A percentile compares a stretch with the other conserved stretches of the same genome.
phyloP scores from a whole-genome alignment of 345 rosid genomes.

The Barbarea vulgaris region DNA sequence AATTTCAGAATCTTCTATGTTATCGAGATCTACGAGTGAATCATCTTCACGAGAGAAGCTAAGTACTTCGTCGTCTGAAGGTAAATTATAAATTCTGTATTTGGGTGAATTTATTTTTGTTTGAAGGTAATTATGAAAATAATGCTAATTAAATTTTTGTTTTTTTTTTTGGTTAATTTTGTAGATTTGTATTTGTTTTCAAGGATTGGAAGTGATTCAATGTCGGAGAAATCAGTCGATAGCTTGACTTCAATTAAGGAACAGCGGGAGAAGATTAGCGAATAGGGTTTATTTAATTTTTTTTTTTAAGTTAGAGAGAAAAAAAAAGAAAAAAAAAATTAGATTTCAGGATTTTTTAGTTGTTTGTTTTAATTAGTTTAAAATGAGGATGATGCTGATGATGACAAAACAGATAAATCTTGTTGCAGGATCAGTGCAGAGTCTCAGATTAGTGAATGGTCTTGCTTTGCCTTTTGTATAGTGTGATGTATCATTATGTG shows the following conservation, averaged over 20 bases:
- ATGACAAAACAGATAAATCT: slow-evolving; percentile 40
- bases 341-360: slow-evolving; percentile 4
- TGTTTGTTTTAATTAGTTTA: not conserved
- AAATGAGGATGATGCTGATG: slow-evolving; percentile 29
- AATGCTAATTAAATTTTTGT: not conserved
- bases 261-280: slow-evolving; percentile 34
- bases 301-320: not conserved
- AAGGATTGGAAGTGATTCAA: slow-evolving; percentile 44
- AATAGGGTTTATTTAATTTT: not conserved
- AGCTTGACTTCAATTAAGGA: slow-evolving; percentile 35
- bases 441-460: slow-evolving; percentile 28
- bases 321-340: not conserved
- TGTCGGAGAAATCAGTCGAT: slow-evolving; percentile 40
- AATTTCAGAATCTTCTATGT: slow-evolving; percentile 46
- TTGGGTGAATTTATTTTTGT: not conserved
- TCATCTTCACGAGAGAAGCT: slow-evolving; percentile 51
- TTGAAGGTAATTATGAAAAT: not conserved
- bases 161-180: not conserved
- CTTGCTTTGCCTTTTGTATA: slow-evolving; percentile 38
- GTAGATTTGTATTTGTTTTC: slow-evolving; percentile 52
- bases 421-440: slow-evolving; percentile 25
- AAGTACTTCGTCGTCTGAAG: slow-evolving; percentile 52
- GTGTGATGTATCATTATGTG: slow-evolving; percentile 53
- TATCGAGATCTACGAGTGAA: slow-evolving; percentile 49
- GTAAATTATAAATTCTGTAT: slow-evolving; percentile 23